Percentiles rank a stretch among this genome's conserved stretches.
phyloP scores from a whole-genome alignment of 169 alveolate genomes.

The Eimeria sp. region DNA sequence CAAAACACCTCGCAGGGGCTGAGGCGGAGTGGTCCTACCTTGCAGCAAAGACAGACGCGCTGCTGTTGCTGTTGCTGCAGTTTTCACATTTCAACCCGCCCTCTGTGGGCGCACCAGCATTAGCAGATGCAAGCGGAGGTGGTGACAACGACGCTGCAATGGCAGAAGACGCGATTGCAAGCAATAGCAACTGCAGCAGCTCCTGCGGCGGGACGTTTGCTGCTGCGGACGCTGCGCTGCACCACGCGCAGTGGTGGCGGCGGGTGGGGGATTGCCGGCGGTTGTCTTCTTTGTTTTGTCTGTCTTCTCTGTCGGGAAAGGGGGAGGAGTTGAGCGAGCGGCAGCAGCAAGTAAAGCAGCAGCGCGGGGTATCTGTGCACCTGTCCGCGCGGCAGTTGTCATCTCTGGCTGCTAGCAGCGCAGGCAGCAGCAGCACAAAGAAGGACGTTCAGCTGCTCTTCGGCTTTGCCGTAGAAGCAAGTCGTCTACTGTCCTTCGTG shows the following conservation, averaged over 20 bases:
- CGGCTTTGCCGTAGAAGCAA: conserved; percentile 65
- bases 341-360: conserved; percentile 51
- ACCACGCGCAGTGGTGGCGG: conserved; percentile 70
- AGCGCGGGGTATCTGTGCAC: conserved; percentile 48
- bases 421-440: conserved; percentile 36
- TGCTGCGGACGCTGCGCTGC: conserved; percentile 51
- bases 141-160: neutral
- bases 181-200: conserved; percentile 42
- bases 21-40: conserved; percentile 79
- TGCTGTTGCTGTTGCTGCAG: conserved; percentile 70
- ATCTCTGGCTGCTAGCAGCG: conserved; percentile 54
- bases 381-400: conserved; percentile 37
- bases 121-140: conserved; percentile 5
- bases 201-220: conserved; percentile 37
- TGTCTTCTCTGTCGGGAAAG: conserved; percentile 52
- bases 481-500: conserved; percentile 64
- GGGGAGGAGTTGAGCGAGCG: conserved; percentile 70
- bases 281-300: conserved; percentile 47
- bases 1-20: conserved; percentile 33
- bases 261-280: conserved; percentile 65
- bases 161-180: neutral
- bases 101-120: conserved; percentile 10
- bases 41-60: conserved; percentile 62
- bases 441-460: conserved; percentile 43
- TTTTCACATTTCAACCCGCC: conserved; percentile 30